phyloP scores from a whole-genome alignment of 1,284 basidiomycete species.

The Moniliella sp. region DNA sequence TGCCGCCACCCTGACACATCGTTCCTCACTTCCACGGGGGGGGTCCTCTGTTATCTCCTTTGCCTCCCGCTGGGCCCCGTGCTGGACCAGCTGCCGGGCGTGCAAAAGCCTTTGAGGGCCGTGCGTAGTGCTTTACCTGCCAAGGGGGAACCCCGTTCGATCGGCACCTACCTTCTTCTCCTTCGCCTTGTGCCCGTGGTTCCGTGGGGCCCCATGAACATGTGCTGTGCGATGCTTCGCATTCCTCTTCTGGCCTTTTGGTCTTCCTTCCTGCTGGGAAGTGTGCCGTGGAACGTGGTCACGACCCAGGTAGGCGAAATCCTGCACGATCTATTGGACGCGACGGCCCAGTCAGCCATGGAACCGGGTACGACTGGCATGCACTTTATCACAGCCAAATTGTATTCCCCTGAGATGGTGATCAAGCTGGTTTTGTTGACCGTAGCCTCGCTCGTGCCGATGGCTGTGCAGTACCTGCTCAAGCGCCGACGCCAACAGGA shows the following conservation, averaged over 20 bases:
- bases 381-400: too few species aligned
- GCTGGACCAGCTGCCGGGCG: slow-evolving; percentile 14
- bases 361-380: too few species aligned
- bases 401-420: too few species aligned
- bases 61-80: slow-evolving; percentile 16
- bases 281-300: slow-evolving; percentile 31
- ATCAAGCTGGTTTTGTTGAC: too few species aligned
- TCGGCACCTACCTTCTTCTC: slow-evolving; percentile 25
- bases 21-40: slow-evolving; percentile 21
- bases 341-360: too few species aligned
- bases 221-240: slow-evolving; percentile 24
- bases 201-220: slow-evolving; percentile 31
- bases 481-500: too few species aligned
- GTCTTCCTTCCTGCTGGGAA: slow-evolving; percentile 15
- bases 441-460: too few species aligned
- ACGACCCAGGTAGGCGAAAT: slow-evolving; percentile 28
- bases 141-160: too few species aligned
- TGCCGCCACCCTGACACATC: too few species aligned
- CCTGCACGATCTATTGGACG: slow-evolving; percentile 23
- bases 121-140: slow-evolving; percentile 16
- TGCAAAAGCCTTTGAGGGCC: slow-evolving; percentile 17
- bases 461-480: too few species aligned
- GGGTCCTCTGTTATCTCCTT: slow-evolving; percentile 21
- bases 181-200: slow-evolving; percentile 28
- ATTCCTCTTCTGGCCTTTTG: slow-evolving; percentile 25